Conservation (phyloP, 176 grass and related monocot genomes). For the Bromus sterilis region DNA sequence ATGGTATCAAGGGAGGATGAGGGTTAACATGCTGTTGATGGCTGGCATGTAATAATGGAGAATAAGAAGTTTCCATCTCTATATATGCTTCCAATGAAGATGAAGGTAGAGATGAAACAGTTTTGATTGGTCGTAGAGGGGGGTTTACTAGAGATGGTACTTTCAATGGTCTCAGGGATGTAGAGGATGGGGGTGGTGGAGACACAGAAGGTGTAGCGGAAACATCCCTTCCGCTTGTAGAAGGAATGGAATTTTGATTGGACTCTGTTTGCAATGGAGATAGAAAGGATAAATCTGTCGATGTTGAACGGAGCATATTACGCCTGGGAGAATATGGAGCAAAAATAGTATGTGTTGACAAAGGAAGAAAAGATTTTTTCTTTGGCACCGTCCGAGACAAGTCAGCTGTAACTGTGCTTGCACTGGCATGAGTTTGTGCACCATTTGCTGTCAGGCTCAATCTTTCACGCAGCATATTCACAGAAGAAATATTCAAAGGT, state of each 20-base stretch:
- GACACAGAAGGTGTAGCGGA: conserved; percentile 3
- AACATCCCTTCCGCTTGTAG: conserved; percentile 17
- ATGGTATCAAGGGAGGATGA: neutral
- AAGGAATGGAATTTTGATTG: conserved; percentile 9
- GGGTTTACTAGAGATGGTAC: conserved; percentile 23
- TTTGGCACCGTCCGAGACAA: conserved; percentile 21
- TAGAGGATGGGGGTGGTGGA: neutral
- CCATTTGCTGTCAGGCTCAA: conserved; percentile 4
- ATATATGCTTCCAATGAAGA: conserved; percentile 33
- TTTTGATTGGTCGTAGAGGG: conserved; percentile 26
- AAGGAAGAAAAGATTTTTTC: conserved; percentile 33
- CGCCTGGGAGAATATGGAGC: conserved; percentile 14
- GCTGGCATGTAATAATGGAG: conserved; percentile 17
- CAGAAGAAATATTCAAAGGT: conserved; percentile 16
- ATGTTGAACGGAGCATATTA: conserved; percentile 21
- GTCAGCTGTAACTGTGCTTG: conserved; percentile 9
- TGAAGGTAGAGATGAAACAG: conserved; percentile 18
- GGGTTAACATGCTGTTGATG: conserved; percentile 6
- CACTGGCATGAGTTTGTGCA: neutral
- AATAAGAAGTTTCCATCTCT: conserved; percentile 20
- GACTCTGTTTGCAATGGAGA: conserved; percentile 20
- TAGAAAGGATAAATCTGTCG: conserved; percentile 31
- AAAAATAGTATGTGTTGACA: conserved; percentile 11
- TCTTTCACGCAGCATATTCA: conserved; percentile 10
- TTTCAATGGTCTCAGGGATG: conserved; percentile 5